Evolutionary conservation across 129 eudicot species (phyloP).

Genomic region (Deinandra increscens): DNA sequence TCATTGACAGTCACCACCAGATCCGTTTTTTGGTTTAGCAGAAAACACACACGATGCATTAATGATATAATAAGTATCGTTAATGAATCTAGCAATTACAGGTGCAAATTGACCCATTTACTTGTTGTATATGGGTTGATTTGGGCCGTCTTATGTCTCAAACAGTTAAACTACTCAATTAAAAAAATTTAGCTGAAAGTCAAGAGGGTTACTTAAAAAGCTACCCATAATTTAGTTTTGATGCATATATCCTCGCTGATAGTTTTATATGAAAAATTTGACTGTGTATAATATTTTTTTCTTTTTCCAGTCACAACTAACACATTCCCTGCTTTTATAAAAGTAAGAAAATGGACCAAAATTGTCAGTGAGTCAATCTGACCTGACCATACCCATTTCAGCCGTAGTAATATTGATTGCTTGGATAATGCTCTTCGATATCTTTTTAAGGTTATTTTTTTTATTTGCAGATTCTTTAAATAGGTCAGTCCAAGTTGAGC

Average conservation of each 20-base stretch:
- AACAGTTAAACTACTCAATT: background rate
- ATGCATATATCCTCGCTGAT: background rate
- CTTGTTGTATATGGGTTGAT: background rate
- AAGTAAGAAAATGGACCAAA: background rate
- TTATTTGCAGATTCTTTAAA: too few relatives aligned
- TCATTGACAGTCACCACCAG: too few relatives aligned
- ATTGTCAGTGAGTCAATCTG: background rate
- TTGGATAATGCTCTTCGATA: too few relatives aligned
- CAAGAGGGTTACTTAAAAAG: background rate
- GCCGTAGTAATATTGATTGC: background rate
- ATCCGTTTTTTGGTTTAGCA: too few relatives aligned
- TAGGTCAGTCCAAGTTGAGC: too few relatives aligned
- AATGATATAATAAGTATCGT: too few relatives aligned
- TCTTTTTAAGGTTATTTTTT: too few relatives aligned
- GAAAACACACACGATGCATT: too few relatives aligned
- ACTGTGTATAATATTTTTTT: background rate
- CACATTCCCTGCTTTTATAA: background rate
- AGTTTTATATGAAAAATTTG: background rate
- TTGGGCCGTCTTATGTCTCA: background rate
- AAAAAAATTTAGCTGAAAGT: background rate
- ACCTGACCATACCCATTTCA: background rate
- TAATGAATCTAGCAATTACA: background rate
- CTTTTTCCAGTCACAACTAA: background rate
- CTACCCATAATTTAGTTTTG: background rate
- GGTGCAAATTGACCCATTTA: slow-evolving; percentile 2